Conservation (phyloP, 352 stramenopile species). For the Phytophthora fragariaefolia region DNA sequence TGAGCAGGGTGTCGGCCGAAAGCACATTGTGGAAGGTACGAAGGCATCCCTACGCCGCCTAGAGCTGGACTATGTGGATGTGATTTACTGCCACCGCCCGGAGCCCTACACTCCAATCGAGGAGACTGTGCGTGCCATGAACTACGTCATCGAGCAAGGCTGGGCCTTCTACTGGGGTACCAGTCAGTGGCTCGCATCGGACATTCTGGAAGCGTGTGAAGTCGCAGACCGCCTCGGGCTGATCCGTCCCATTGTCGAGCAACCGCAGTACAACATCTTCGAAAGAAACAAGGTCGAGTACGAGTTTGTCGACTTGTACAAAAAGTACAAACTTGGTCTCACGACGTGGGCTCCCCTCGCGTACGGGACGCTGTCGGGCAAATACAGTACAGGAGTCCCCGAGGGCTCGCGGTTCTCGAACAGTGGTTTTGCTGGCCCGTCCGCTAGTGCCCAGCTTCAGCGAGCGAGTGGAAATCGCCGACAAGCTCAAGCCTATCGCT, state of each 20-base stretch:
- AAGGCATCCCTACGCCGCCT: slow-evolving; percentile 32
- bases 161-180: slow-evolving; percentile 23
- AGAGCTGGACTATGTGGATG: slow-evolving; percentile 27
- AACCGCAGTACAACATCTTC: slow-evolving; percentile 49
- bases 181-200: slow-evolving; percentile 49
- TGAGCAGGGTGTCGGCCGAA: slow-evolving; percentile 14
- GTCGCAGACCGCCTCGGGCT: slow-evolving; percentile 40
- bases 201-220: slow-evolving; percentile 52
- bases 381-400: slow-evolving; percentile 9
- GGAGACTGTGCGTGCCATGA: slow-evolving; percentile 14
- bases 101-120: slow-evolving; percentile 46
- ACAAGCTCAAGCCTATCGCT: slow-evolving; percentile 19
- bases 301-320: slow-evolving; percentile 20
- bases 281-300: slow-evolving; percentile 28
- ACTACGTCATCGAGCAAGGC: slow-evolving; percentile 14
- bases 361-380: slow-evolving; percentile 5
- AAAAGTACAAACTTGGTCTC: slow-evolving; percentile 15
- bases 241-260: slow-evolving; percentile 47
- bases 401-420: slow-evolving; percentile 7
- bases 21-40: slow-evolving; percentile 30
- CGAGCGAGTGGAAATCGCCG: slow-evolving; percentile 12
- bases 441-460: neutral
- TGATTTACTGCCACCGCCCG: slow-evolving; percentile 50
- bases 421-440: too few relatives aligned
- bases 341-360: slow-evolving; percentile 9